Evolutionary conservation across 768 basidiomycete species (phyloP).

Genomic region (Naganishia vishniacii): DNA sequence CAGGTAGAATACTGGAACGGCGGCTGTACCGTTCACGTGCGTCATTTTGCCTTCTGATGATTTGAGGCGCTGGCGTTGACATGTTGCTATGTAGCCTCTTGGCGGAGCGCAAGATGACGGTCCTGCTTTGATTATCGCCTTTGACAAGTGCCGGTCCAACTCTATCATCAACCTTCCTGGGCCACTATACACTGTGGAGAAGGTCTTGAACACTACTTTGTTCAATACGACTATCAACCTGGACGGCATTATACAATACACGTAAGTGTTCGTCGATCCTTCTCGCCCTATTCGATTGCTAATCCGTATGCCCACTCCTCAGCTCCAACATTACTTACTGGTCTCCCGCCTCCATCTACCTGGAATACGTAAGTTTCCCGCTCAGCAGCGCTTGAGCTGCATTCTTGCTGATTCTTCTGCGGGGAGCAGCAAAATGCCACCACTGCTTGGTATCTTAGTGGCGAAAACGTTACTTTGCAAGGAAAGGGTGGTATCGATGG

Average conservation of each 20-base stretch:
- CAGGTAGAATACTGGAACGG: conserved; percentile 17
- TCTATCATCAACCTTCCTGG: conserved; percentile 24
- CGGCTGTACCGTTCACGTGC: conserved; percentile 16
- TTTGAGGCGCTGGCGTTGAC: background rate
- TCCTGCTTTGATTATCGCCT: conserved; percentile 20
- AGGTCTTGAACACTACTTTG: conserved; percentile 21
- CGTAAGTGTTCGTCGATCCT: conserved; percentile 10
- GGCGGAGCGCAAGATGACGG: conserved; percentile 25
- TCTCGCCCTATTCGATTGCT: background rate
- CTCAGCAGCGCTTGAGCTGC: background rate
- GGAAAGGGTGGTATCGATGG: conserved; percentile 66
- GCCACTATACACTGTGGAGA: conserved; percentile 23
- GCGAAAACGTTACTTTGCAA: conserved; percentile 41
- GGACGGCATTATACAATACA: conserved; percentile 22
- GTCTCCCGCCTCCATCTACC: conserved; percentile 50
- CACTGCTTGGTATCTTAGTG: conserved; percentile 35
- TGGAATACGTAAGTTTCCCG: conserved; percentile 53
- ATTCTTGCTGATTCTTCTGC: conserved; percentile 54
- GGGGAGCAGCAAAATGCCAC: conserved; percentile 44
- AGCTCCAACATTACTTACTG: conserved; percentile 52
- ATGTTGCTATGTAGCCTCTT: conserved; percentile 9
- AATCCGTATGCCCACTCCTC: background rate
- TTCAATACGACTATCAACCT: conserved; percentile 23
- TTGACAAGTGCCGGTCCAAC: conserved; percentile 19
- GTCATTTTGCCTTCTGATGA: background rate